These are phyloP conservation scores for Mycena chlorophos DNA, from an alignment of 768 basidiomycete genomes.

Conservation along the genomic window DNA sequence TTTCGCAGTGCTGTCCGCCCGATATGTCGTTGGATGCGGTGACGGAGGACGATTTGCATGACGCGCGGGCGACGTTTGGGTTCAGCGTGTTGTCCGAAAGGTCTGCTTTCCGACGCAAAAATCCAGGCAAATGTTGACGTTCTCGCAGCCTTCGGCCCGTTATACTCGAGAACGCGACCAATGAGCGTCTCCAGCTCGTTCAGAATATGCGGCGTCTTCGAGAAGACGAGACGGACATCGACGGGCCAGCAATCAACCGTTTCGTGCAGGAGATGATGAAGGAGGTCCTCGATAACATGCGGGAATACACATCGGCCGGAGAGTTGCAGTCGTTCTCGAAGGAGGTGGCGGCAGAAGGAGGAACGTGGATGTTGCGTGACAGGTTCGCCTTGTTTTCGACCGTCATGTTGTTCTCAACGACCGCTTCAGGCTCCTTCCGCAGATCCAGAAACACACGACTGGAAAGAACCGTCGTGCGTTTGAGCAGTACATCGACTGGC, in stretches of 20 bases:
- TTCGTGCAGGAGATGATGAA: background rate
- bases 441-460: background rate
- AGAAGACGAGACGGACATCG: background rate
- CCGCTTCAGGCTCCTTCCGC: background rate
- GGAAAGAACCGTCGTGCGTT: background rate
- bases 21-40: conserved; percentile 2
- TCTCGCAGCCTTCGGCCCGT: conserved; percentile 1
- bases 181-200: conserved; percentile 4
- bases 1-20: background rate
- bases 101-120: background rate
- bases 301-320: background rate
- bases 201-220: background rate
- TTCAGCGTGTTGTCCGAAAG: conserved; percentile 1
- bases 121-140: background rate
- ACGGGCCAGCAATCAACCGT: background rate
- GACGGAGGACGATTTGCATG: conserved; percentile 3
- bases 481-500: conserved; percentile 2
- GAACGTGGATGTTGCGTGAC: conserved; percentile 5
- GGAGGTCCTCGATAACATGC: conserved; percentile 1
- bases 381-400: background rate
- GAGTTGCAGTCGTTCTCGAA: conserved; percentile 4
- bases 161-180: background rate
- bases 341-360: conserved; percentile 2
- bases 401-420: background rate
- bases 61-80: conserved; percentile 3